Base-by-base conservation (phyloP, 345 rosid species). In the Camelina hispida region DNA sequence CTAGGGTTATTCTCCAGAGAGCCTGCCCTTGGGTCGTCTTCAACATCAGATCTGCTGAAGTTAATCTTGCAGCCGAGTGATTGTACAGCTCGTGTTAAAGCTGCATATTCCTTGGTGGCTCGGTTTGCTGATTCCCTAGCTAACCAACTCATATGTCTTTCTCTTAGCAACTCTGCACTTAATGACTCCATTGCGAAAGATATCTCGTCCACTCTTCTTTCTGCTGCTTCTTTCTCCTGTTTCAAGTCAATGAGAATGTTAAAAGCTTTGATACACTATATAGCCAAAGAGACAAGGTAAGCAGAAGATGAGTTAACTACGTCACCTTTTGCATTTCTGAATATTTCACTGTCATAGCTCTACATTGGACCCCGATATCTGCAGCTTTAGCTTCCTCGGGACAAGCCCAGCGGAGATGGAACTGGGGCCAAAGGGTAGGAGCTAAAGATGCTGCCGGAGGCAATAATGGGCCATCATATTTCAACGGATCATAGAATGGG, bases 371-470 rank as follows among this genome's bases (percentile, higher is more conserved):
- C 71, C 91, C 97, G 18, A 95, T 81, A 78, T 92, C 96, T 62
- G 96, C 93, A 71, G 90, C 81, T 64, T 85, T 84, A 77, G 93
- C 91, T 84, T 92, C 99, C 3, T 82, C 66, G 10, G 94, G 97
- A 75, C 97, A 95, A 44, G 97, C 92, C 97, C 99, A 95, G 37
- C 99, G 90, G 47, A 95, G 97, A 83, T 92, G 97, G 85, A 95
- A 95, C 64, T 87, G 93, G 7, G 99, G 97, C 99, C 99, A 95
- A 59, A 95, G 79, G 9, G 96, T 89, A 52, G 99, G 99, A 51
- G 99, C 96, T 66, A 95, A 84, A 78, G 97, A 94, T 82, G 99
- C 99, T 16, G 99, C 99, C 2, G 99, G 97, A 69, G 97, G 97
- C 59, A 87, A 72, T 66, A 95, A 83, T 37, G 90, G 81, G 40